These are phyloP conservation scores for Prosopis cineraria DNA, from an alignment of 306 rosid species.

Conservation along the genomic window DNA sequence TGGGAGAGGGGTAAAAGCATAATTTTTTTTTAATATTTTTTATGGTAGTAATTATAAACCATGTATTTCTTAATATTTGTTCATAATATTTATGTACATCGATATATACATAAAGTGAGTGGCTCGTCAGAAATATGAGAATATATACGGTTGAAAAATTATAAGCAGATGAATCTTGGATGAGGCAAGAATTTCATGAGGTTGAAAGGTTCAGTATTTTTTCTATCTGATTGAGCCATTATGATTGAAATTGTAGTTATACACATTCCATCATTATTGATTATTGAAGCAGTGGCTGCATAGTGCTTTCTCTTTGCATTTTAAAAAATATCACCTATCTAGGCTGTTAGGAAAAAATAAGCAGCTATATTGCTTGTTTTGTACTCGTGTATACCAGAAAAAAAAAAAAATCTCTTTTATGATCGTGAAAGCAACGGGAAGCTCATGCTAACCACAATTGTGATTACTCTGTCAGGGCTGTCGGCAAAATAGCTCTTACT, in stretches of 20 bases:
- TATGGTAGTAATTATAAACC: not conserved
- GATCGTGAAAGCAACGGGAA: constrained; percentile 16
- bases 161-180: constrained; percentile 2
- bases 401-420: not conserved
- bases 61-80: constrained; percentile 8
- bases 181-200: constrained; percentile 13
- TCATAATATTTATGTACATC: not conserved
- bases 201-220: constrained; percentile 29
- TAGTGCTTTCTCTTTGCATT: not conserved
- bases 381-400: not conserved
- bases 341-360: not conserved
- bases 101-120: not conserved
- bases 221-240: constrained; percentile 7
- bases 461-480: constrained; percentile 51
- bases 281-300: not conserved
- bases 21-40: too few relatives aligned
- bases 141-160: not conserved
- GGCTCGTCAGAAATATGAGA: not conserved
- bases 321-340: not conserved
- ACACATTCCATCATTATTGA: not conserved
- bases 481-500: constrained; percentile 72
- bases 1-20: constrained; percentile 82
- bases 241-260: constrained; percentile 11
- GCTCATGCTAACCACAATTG: constrained; percentile 14
- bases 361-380: constrained; percentile 2